These are phyloP conservation scores for Solanum pinnatisectum DNA, from an alignment of 257 asterid genomes.

Conservation along the genomic window DNA sequence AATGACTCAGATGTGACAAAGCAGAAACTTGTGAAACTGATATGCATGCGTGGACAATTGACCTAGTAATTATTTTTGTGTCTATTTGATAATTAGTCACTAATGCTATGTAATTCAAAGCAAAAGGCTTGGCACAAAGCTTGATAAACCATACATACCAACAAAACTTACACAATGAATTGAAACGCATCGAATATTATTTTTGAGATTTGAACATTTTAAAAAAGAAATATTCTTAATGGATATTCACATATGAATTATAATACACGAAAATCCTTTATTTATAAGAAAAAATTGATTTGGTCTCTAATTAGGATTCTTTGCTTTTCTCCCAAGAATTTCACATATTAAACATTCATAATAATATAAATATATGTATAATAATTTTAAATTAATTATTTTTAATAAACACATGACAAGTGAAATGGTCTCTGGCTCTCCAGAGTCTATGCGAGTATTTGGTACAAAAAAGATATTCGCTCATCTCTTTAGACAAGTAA, in stretches of 20 bases:
- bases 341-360: too few relatives aligned
- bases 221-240: too few relatives aligned
- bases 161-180: neutral
- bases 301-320: too few relatives aligned
- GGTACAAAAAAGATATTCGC: neutral
- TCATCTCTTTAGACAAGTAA: neutral
- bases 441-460: neutral
- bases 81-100: neutral
- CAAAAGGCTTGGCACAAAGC: neutral
- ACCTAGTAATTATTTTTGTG: neutral
- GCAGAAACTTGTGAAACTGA: neutral
- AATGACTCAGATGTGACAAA: neutral
- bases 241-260: too few relatives aligned
- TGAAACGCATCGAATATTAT: neutral
- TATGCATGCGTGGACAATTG: neutral
- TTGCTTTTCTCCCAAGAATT: too few relatives aligned
- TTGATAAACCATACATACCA: neutral
- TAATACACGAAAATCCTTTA: too few relatives aligned
- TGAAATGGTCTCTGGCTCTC: neutral
- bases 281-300: too few relatives aligned
- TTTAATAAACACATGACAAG: too few relatives aligned
- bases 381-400: too few relatives aligned
- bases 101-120: neutral
- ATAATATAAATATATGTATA: too few relatives aligned
- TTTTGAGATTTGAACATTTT: neutral